These are phyloP conservation scores for Xylariaceae sp. DNA, from an alignment of 2,329 filamentous ascomycete genomes.

Conservation along the genomic window DNA sequence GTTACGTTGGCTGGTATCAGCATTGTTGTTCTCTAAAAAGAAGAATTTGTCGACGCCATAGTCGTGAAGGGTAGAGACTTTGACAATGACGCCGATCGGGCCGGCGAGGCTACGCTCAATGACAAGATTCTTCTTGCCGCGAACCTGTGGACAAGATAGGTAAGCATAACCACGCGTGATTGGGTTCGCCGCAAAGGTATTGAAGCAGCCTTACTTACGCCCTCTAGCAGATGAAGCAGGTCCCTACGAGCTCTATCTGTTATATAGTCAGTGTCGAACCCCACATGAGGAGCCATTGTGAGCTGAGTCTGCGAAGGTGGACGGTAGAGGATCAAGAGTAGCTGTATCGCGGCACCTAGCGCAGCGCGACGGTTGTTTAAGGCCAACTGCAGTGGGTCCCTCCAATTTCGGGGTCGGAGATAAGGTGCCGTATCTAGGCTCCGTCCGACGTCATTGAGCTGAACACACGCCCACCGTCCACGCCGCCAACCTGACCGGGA, in stretches of 20 bases:
- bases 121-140: constrained; percentile 97
- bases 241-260: constrained; percentile 81
- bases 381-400: neutral
- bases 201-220: constrained; percentile 62
- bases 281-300: constrained; percentile 64
- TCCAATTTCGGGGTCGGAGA: constrained; percentile 1
- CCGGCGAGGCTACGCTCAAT: constrained; percentile 88
- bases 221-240: constrained; percentile 84
- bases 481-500: too few relatives aligned
- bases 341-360: too few relatives aligned
- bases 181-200: constrained; percentile 14
- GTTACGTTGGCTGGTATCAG: constrained; percentile 91
- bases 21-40: constrained; percentile 91
- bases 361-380: neutral
- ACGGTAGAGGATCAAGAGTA: neutral
- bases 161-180: constrained; percentile 19
- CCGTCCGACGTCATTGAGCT: constrained; percentile 15
- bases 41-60: constrained; percentile 98
- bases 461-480: neutral
- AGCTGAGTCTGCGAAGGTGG: constrained; percentile 42
- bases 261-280: constrained; percentile 72
- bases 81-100: constrained; percentile 84
- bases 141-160: constrained; percentile 58
- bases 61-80: constrained; percentile 91
- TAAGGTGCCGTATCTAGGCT: neutral